Percentiles rank a stretch among this genome's conserved stretches.
phyloP scores from a whole-genome alignment of 768 basidiomycete genomes.

The Antrodiella citrinella region DNA sequence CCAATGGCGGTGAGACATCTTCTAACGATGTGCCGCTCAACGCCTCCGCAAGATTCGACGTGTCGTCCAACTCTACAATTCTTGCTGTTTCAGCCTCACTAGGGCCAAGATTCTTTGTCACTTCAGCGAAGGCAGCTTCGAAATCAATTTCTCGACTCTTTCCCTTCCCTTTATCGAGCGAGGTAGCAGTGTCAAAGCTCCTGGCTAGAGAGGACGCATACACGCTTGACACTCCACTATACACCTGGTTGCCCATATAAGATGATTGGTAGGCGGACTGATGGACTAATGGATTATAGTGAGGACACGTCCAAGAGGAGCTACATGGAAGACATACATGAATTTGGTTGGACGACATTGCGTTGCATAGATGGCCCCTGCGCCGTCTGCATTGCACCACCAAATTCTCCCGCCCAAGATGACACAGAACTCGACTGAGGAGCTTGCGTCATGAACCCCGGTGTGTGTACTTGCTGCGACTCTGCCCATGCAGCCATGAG shows the following conservation, averaged over 20 bases:
- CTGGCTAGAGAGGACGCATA: slow-evolving; percentile 13
- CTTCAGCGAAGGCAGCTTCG: slow-evolving; percentile 76
- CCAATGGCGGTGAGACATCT: slow-evolving; percentile 10
- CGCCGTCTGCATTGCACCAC: slow-evolving; percentile 19
- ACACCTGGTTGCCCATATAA: slow-evolving; percentile 18
- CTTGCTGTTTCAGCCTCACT: slow-evolving; percentile 34
- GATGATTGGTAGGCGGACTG: not conserved
- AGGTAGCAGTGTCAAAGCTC: not conserved
- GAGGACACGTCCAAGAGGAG: not conserved
- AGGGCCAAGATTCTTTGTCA: slow-evolving; percentile 42
- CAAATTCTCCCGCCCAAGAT: slow-evolving; percentile 54
- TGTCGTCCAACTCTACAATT: slow-evolving; percentile 48
- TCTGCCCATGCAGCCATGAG: slow-evolving; percentile 43
- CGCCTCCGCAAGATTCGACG: slow-evolving; percentile 27
- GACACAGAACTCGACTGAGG: slow-evolving; percentile 12
- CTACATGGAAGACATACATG: slow-evolving; percentile 13
- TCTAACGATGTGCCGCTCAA: slow-evolving; percentile 25
- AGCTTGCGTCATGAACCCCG: slow-evolving; percentile 16
- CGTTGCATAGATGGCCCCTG: slow-evolving; percentile 27
- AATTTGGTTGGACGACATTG: too few species aligned
- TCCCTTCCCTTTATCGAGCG: slow-evolving; percentile 60
- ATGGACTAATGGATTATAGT: slow-evolving; percentile 1
- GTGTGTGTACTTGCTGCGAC: slow-evolving; percentile 8
- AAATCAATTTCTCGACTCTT: slow-evolving; percentile 74
- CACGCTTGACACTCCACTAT: slow-evolving; percentile 23